Evolutionary conservation across 2,329 filamentous ascomycete species (phyloP).

Genomic region (Aspergillus proliferans): DNA sequence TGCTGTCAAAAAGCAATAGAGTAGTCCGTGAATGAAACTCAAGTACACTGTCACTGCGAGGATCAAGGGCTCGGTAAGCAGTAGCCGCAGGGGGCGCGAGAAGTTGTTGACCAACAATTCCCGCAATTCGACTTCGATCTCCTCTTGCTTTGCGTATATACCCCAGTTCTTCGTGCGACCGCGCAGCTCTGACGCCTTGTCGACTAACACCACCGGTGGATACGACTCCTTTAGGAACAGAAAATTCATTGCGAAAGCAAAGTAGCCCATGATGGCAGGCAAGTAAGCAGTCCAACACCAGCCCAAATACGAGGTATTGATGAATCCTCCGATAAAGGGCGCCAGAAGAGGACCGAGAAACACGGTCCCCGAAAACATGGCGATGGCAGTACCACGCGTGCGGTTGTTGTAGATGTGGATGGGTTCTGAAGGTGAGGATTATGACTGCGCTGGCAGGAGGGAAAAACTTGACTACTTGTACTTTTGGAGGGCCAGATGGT

Average conservation of each 20-base stretch:
- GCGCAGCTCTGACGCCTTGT: constrained; percentile 47
- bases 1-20: constrained; percentile 22
- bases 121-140: constrained; percentile 43
- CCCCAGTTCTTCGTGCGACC: constrained; percentile 51
- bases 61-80: constrained; percentile 33
- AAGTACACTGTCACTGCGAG: constrained; percentile 27
- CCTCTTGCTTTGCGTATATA: constrained; percentile 49
- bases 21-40: constrained; percentile 25
- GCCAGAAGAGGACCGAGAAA: constrained; percentile 43
- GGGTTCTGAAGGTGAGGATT: too few relatives aligned
- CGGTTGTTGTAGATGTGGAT: constrained; percentile 42
- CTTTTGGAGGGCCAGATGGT: too few relatives aligned
- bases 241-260: constrained; percentile 57
- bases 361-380: constrained; percentile 43
- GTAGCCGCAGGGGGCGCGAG: constrained; percentile 30
- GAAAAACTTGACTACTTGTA: too few relatives aligned
- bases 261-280: constrained; percentile 56
- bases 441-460: too few relatives aligned
- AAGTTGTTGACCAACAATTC: constrained; percentile 43
- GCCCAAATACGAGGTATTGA: constrained; percentile 38
- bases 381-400: constrained; percentile 35
- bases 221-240: constrained; percentile 50
- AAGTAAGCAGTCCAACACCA: constrained; percentile 49
- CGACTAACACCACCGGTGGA: constrained; percentile 47
- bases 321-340: constrained; percentile 47